A percentile compares a stretch with the other conserved stretches of the same genome.
These are phyloP conservation scores for Coprinopsis marcescibilis DNA, from an alignment of 768 basidiomycete species.

Conservation along the genomic window DNA sequence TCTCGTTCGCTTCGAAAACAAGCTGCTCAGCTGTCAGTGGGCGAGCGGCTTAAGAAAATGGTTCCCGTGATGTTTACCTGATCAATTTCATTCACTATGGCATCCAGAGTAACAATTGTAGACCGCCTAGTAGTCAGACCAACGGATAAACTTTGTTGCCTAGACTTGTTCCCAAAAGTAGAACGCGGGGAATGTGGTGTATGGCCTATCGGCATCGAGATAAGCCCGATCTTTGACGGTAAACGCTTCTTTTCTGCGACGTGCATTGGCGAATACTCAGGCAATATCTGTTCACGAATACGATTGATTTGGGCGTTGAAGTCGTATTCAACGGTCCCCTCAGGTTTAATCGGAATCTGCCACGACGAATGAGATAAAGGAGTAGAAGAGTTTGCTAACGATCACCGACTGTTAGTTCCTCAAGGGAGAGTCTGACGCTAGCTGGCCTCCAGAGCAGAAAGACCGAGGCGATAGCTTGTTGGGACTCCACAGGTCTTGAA, in stretches of 20 bases:
- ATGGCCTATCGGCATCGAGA: too few relatives aligned
- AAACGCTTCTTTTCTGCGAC: background rate
- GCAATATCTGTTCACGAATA: background rate
- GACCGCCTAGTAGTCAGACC: background rate
- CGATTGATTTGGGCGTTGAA: background rate
- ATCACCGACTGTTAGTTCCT: background rate
- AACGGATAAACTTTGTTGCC: background rate
- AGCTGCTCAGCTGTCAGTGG: background rate
- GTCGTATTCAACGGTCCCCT: background rate
- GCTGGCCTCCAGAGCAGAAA: background rate
- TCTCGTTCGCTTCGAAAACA: background rate
- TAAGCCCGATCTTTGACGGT: background rate
- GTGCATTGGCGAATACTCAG: background rate
- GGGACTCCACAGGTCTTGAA: background rate
- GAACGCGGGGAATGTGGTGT: background rate
- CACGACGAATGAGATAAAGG: too few relatives aligned
- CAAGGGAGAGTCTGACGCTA: background rate
- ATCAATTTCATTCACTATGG: constrained; percentile 2
- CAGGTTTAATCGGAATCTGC: background rate
- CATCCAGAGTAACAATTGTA: background rate
- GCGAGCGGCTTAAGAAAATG: background rate
- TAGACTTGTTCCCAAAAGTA: background rate
- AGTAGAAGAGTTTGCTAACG: background rate
- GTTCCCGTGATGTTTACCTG: background rate
- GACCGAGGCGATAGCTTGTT: background rate